Conservation (phyloP, 345 rosid species). For the Erysimum cheiranthoides region DNA sequence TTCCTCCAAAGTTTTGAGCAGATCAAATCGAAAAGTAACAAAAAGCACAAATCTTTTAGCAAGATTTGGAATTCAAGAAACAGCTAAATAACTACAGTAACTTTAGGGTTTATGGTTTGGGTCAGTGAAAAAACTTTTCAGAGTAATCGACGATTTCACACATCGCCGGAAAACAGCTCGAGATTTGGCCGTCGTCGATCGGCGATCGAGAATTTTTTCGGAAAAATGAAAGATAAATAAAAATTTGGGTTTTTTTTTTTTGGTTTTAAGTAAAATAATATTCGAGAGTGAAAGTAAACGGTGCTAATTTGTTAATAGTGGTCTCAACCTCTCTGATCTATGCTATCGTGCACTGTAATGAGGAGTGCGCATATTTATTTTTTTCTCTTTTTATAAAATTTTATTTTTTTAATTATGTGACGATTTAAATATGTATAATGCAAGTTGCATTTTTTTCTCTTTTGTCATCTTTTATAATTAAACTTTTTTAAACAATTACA, state of each 20-base stretch:
- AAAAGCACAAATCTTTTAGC: constrained; percentile 20
- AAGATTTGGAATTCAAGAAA: constrained; percentile 1
- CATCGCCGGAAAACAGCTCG: constrained; percentile 36
- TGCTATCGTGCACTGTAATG: constrained; percentile 46
- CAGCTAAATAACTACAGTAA: constrained; percentile 28
- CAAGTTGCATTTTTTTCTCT: constrained; percentile 29
- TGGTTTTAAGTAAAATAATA: constrained; percentile 33
- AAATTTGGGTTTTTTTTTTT: constrained; percentile 13
- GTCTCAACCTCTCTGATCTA: not conserved
- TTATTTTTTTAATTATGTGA: not conserved
- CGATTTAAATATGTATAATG: constrained; percentile 18
- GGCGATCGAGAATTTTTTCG: constrained; percentile 29
- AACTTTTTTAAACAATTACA: not conserved
- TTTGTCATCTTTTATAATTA: constrained; percentile 6
- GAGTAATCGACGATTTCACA: constrained; percentile 30
- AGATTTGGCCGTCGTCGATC: constrained; percentile 43
- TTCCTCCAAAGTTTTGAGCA: constrained; percentile 54
- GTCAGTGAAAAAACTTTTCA: not conserved
- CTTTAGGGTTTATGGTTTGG: constrained; percentile 36
- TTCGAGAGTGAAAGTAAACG: constrained; percentile 48
- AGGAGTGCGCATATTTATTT: constrained; percentile 35
- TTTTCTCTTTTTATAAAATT: not conserved
- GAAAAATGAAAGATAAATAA: constrained; percentile 28
- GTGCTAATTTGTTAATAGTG: constrained; percentile 44
- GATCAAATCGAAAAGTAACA: constrained; percentile 46